Conservation (phyloP, 2,329 filamentous ascomycete species). For the Tolypocladium album region DNA sequence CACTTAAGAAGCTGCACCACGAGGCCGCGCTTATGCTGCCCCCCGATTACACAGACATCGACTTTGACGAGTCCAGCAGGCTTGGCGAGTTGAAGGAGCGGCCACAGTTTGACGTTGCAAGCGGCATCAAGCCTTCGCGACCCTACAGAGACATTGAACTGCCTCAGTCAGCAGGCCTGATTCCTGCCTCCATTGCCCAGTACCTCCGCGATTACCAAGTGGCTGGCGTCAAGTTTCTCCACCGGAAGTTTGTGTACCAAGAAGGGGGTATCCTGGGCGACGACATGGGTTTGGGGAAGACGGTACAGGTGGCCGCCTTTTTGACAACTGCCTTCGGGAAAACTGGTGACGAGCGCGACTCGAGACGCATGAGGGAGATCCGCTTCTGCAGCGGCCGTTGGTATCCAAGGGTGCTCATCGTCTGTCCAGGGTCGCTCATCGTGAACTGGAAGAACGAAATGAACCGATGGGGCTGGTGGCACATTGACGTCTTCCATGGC, state of each 20-base stretch:
- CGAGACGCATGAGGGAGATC: constrained; percentile 79
- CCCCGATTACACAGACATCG: constrained; percentile 63
- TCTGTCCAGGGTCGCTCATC: constrained; percentile 83
- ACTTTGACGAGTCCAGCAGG: constrained; percentile 45
- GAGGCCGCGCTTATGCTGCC: constrained; percentile 65
- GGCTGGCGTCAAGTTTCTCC: constrained; percentile 73
- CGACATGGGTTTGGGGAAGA: constrained; percentile 97
- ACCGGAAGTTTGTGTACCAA: constrained; percentile 83
- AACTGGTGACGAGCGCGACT: constrained; percentile 77
- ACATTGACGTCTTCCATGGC: constrained; percentile 74
- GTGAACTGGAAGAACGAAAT: constrained; percentile 87
- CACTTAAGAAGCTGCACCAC: constrained; percentile 44
- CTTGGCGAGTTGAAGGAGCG: constrained; percentile 44
- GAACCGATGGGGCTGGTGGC: constrained; percentile 91
- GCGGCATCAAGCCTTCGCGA: constrained; percentile 52
- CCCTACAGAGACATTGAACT: constrained; percentile 67
- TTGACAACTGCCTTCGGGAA: constrained; percentile 89
- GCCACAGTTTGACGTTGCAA: constrained; percentile 50
- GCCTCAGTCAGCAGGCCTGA: constrained; percentile 63
- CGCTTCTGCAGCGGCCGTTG: constrained; percentile 52
- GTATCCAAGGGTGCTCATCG: constrained; percentile 70
- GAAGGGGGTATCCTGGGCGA: constrained; percentile 85
- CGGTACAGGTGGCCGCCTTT: constrained; percentile 90
- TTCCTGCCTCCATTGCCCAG: constrained; percentile 82
- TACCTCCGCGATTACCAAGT: constrained; percentile 91